Evolutionary conservation across 2,329 filamentous ascomycete genomes (phyloP).

Genomic region (Aspergillus transmontanensis): DNA sequence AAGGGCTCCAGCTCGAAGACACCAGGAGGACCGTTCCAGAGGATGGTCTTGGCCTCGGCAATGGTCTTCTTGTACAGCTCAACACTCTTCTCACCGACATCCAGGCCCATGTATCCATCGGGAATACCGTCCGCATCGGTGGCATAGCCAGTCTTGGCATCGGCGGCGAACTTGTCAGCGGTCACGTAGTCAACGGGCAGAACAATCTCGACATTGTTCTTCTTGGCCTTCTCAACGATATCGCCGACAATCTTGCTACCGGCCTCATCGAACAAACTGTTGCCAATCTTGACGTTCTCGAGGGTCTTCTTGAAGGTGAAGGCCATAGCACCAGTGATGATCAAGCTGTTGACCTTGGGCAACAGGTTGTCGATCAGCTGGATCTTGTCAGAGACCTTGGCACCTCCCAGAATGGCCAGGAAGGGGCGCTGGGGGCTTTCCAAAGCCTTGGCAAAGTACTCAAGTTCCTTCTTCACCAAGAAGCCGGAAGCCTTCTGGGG

Average conservation of each 20-base stretch:
- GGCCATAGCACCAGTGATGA: constrained; percentile 97
- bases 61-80: constrained; percentile 89
- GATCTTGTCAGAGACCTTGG: constrained; percentile 99
- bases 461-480: constrained; percentile 99
- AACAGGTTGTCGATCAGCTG: constrained; percentile 98
- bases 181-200: constrained; percentile 95
- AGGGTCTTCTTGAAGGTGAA: constrained; percentile 99
- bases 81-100: constrained; percentile 87
- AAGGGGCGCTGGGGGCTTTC: constrained; percentile 93
- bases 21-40: constrained; percentile 97
- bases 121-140: constrained; percentile 88
- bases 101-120: constrained; percentile 97
- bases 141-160: constrained; percentile 78
- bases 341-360: constrained; percentile 94
- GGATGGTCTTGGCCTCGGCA: constrained; percentile 86
- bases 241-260: constrained; percentile 87
- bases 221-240: constrained; percentile 93
- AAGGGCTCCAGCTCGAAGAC: constrained; percentile 98
- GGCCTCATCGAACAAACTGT: constrained; percentile 88
- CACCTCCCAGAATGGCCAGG: constrained; percentile 96
- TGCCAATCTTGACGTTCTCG: constrained; percentile 83
- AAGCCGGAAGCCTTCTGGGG: constrained; percentile 97
- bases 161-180: constrained; percentile 87
- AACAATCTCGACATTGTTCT: constrained; percentile 92
- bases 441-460: constrained; percentile 97